Evolutionary conservation across 805 yeast species (phyloP).

Genomic region (Yamadazyma nakazawae): DNA sequence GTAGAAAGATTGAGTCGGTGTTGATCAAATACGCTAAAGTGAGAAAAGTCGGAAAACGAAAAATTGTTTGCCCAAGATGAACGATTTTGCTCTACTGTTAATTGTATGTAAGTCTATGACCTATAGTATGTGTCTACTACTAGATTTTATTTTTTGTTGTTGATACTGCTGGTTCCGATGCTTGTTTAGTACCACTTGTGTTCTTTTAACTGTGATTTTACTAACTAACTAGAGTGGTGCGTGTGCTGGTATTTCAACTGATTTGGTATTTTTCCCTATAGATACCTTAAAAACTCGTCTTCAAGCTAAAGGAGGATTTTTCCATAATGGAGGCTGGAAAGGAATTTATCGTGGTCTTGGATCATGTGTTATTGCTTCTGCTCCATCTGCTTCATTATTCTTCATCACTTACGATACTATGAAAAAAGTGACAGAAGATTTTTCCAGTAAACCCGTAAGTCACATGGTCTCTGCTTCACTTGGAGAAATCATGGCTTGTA

Average conservation of each 20-base stretch:
- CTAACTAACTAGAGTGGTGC: conserved; percentile 62
- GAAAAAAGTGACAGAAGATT: conserved; percentile 45
- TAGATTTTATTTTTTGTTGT: neutral
- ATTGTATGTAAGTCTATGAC: conserved; percentile 9
- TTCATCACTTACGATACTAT: conserved; percentile 76
- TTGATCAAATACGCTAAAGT: conserved; percentile 37
- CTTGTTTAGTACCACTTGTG: neutral
- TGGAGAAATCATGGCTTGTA: conserved; percentile 92
- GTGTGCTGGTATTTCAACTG: conserved; percentile 95
- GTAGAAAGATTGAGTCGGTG: conserved; percentile 36
- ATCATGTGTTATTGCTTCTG: conserved; percentile 89
- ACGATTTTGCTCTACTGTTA: conserved; percentile 11
- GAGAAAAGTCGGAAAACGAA: conserved; percentile 30
- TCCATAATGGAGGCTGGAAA: conserved; percentile 85
- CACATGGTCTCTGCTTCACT: conserved; percentile 88
- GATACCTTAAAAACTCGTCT: conserved; percentile 92
- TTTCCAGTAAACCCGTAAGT: conserved; percentile 32
- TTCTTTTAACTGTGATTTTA: neutral
- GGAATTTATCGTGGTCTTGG: conserved; percentile 94
- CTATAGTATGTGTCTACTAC: too few relatives aligned
- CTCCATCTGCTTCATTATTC: conserved; percentile 60
- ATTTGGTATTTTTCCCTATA: conserved; percentile 90
- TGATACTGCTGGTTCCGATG: neutral
- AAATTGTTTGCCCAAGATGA: conserved; percentile 27
- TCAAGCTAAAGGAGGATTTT: conserved; percentile 95